phyloP scores from a whole-genome alignment of 108 stramenopile species.

The Aurantiochytrium sp. region DNA sequence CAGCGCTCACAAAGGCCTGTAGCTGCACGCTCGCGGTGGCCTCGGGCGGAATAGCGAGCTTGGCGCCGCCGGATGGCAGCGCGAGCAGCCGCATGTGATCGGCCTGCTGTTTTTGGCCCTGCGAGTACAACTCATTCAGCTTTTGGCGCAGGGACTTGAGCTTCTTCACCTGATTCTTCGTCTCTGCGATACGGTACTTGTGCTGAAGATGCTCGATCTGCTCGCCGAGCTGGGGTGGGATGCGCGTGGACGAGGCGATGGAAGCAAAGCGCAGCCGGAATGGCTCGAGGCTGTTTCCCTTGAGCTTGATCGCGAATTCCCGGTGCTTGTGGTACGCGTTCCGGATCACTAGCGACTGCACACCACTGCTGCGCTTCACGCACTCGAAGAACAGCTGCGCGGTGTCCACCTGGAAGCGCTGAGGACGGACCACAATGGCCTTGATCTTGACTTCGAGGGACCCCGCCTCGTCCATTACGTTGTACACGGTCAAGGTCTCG shows the following conservation, averaged over 20 bases:
- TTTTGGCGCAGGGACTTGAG: neutral
- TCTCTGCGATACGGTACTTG: slow-evolving; percentile 26
- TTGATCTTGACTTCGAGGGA: neutral
- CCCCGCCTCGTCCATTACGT: neutral
- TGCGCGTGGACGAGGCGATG: neutral
- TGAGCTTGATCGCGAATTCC: slow-evolving; percentile 16
- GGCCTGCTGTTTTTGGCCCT: neutral
- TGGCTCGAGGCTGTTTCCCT: neutral
- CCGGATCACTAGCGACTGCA: neutral
- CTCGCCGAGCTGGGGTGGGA: neutral
- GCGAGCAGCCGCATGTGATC: neutral
- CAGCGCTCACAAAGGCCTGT: neutral
- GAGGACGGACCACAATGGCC: neutral
- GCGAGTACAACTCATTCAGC: neutral
- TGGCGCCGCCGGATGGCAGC: slow-evolving; percentile 2
- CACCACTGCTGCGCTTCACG: neutral
- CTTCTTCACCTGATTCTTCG: slow-evolving; percentile 28
- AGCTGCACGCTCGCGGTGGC: slow-evolving; percentile 14
- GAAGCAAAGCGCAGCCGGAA: slow-evolving; percentile 6
- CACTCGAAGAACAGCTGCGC: neutral
- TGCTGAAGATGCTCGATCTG: slow-evolving; percentile 26
- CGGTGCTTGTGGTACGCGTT: slow-evolving; percentile 16
- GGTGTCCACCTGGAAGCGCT: slow-evolving; percentile 8
- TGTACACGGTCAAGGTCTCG: neutral
- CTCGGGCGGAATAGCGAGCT: slow-evolving; percentile 6